These are phyloP conservation scores for Hirschioporus abietinus DNA, from an alignment of 768 basidiomycete species.

Conservation along the genomic window DNA sequence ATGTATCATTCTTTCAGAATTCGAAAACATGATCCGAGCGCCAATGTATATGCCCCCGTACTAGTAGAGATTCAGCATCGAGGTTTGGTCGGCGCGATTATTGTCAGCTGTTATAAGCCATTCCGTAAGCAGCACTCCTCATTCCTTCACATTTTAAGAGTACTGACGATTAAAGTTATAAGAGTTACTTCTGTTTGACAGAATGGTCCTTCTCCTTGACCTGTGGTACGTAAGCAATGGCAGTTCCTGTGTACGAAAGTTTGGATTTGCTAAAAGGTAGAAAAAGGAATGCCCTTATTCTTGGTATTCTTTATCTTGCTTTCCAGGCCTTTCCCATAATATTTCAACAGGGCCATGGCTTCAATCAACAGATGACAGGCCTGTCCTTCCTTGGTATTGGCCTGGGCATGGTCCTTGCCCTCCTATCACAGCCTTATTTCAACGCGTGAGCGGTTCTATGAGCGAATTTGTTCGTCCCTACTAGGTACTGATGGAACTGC, in stretches of 20 bases:
- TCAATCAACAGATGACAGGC: conserved; percentile 45
- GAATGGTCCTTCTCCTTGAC: conserved; percentile 73
- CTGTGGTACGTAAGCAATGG: conserved; percentile 44
- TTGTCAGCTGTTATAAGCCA: conserved; percentile 60
- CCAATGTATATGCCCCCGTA: conserved; percentile 51
- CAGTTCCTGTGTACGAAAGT: neutral
- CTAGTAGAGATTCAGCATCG: conserved; percentile 45
- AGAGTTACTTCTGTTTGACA: conserved; percentile 62
- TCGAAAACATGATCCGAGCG: conserved; percentile 43
- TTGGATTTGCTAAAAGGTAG: conserved; percentile 20
- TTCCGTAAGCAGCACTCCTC: conserved; percentile 48
- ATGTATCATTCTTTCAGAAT: conserved; percentile 29
- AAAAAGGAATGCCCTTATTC: conserved; percentile 30
- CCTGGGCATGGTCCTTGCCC: conserved; percentile 36
- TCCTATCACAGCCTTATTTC: conserved; percentile 31
- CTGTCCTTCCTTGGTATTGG: conserved; percentile 49
- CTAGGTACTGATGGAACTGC: neutral
- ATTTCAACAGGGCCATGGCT: conserved; percentile 43
- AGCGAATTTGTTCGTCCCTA: neutral
- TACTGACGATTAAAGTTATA: neutral
- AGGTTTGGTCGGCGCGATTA: conserved; percentile 41
- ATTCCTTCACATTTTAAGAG: conserved; percentile 1
- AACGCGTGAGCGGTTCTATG: conserved; percentile 12
- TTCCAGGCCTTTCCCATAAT: conserved; percentile 57
- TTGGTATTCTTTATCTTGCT: conserved; percentile 43